A percentile compares a stretch with the other conserved stretches of the same genome.
These are phyloP conservation scores for Crithidia acanthocephali DNA, from an alignment of 208 protist species.

Conservation along the genomic window DNA sequence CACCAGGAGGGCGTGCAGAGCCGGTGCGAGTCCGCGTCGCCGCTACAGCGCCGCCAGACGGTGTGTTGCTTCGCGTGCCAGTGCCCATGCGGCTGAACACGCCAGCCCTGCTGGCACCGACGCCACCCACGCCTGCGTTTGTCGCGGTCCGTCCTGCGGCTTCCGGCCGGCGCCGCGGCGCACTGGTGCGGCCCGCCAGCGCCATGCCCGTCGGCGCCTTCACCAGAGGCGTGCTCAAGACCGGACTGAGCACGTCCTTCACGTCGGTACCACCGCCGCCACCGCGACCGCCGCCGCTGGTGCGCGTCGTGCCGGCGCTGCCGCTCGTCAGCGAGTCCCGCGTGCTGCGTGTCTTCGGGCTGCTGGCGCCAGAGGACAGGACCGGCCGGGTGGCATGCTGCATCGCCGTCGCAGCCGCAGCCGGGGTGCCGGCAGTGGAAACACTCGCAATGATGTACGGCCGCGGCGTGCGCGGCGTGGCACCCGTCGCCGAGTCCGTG, in stretches of 20 bases:
- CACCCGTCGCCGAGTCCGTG: background rate
- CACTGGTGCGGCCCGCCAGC: conserved; percentile 11
- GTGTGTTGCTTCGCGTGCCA: background rate
- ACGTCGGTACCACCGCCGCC: no score
- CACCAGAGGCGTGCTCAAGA: conserved; percentile 10
- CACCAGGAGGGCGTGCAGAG: background rate
- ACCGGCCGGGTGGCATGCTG: conserved; percentile 10
- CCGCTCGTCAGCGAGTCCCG: conserved; percentile 18
- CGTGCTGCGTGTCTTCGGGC: conserved; percentile 28
- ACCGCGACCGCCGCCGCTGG: conserved; percentile 15
- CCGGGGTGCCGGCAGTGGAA: conserved; percentile 22
- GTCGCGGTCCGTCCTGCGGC: background rate
- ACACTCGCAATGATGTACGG: conserved; percentile 31
- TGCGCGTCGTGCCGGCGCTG: conserved; percentile 5
- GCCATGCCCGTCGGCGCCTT: background rate
- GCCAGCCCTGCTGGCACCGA: background rate
- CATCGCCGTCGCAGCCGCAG: background rate
- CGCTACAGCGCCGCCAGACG: background rate
- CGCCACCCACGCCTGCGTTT: background rate
- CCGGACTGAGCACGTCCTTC: background rate
- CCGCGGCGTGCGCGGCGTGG: conserved; percentile 26
- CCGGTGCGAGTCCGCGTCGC: background rate
- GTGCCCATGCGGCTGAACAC: conserved; percentile 1
- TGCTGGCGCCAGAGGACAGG: conserved; percentile 23
- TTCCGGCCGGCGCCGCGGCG: conserved; percentile 5